A percentile compares a stretch with the other conserved stretches of the same genome.
phyloP scores from a whole-genome alignment of 1,284 basidiomycete genomes.

The Termitomyces sp. region DNA sequence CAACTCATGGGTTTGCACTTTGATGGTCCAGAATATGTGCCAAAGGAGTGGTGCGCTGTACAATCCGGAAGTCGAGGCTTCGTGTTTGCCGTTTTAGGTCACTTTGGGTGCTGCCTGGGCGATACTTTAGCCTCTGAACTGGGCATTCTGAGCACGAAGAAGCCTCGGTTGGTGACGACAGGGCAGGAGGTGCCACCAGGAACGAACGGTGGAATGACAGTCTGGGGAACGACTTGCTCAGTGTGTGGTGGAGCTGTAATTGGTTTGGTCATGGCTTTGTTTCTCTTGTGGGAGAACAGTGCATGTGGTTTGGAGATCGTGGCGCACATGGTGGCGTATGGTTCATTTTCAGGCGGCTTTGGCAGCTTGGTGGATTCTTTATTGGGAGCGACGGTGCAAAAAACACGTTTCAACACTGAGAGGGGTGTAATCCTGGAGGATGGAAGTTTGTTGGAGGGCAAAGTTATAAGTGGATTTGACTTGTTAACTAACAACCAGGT shows the following conservation, averaged over 20 bases:
- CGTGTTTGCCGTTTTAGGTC: constrained; percentile 69
- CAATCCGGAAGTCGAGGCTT: constrained; percentile 51
- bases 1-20: constrained; percentile 13
- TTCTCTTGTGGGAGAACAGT: constrained; percentile 61
- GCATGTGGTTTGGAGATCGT: constrained; percentile 36
- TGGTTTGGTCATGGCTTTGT: constrained; percentile 54
- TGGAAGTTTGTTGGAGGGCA: constrained; percentile 24
- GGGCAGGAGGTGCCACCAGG: constrained; percentile 74
- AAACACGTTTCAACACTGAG: constrained; percentile 67
- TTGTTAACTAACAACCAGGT: constrained; percentile 78
- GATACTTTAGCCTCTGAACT: constrained; percentile 80
- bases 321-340: constrained; percentile 51
- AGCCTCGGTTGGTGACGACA: constrained; percentile 75
- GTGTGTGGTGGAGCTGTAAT: constrained; percentile 71
- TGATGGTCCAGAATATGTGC: constrained; percentile 18
- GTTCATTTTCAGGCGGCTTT: constrained; percentile 59
- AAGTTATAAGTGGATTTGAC: constrained; percentile 64
- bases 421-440: constrained; percentile 69
- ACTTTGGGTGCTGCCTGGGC: constrained; percentile 80
- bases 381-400: constrained; percentile 84
- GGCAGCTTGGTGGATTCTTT: constrained; percentile 85
- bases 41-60: constrained; percentile 50
- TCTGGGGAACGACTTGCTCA: constrained; percentile 72
- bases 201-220: constrained; percentile 86
- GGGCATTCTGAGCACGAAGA: constrained; percentile 70